phyloP scores from a whole-genome alignment of 1,139 yeast species.

The Groenewaldozyma sp. region DNA sequence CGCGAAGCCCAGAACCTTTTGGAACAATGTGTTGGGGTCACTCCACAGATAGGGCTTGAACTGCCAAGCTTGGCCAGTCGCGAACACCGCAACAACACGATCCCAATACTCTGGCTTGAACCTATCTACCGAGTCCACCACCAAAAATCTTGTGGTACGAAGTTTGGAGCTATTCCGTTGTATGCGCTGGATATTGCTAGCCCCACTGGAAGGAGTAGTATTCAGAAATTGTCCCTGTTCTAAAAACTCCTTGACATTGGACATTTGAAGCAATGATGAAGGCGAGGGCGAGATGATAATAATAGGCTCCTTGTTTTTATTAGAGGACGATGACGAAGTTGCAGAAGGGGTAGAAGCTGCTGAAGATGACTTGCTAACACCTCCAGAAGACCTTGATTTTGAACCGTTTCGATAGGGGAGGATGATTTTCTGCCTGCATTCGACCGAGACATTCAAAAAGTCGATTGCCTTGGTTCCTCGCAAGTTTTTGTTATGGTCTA shows the following conservation, averaged over 20 bases:
- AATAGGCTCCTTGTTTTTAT: conserved; percentile 63
- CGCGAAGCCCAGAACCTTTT: conserved; percentile 74
- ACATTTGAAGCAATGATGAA: conserved; percentile 72
- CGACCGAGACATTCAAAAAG: conserved; percentile 64
- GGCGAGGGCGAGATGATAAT: conserved; percentile 91
- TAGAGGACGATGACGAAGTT: conserved; percentile 3
- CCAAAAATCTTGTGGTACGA: conserved; percentile 54
- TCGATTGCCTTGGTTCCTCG: conserved; percentile 66
- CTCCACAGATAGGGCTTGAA: conserved; percentile 78
- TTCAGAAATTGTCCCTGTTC: conserved; percentile 67
- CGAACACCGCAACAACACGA: conserved; percentile 87
- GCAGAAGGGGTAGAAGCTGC: background rate
- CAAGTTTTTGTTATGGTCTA: conserved; percentile 72
- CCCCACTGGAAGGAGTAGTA: conserved; percentile 36
- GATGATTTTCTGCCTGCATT: conserved; percentile 56
- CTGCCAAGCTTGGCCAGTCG: conserved; percentile 98
- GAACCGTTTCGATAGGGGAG: conserved; percentile 10
- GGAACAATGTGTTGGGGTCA: conserved; percentile 72
- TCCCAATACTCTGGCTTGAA: conserved; percentile 96
- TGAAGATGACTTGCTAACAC: conserved; percentile 3
- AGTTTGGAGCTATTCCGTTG: conserved; percentile 49
- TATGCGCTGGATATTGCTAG: conserved; percentile 42
- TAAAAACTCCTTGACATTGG: conserved; percentile 73
- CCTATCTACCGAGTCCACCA: conserved; percentile 81
- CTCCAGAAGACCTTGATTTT: conserved; percentile 4